Evolutionary conservation across 2,329 filamentous ascomycete species (phyloP).

Genomic region (Colletotrichum navitas): DNA sequence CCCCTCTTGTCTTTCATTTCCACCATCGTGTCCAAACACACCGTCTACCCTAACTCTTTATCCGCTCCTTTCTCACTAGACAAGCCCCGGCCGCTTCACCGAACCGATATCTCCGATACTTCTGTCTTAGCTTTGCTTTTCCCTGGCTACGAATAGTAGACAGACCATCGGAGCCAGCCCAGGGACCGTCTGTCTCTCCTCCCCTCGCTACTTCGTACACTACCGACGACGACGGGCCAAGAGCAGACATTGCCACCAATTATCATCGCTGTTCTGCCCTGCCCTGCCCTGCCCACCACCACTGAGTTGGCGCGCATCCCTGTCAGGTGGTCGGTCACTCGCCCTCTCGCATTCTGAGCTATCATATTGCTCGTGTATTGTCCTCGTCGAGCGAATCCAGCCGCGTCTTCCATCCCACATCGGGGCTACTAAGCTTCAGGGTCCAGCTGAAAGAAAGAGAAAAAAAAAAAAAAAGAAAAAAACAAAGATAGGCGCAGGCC

Average conservation of each 20-base stretch:
- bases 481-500: constrained; percentile 20
- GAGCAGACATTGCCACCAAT: constrained; percentile 38
- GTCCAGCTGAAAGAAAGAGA: constrained; percentile 22
- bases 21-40: background rate
- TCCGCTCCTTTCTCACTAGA: constrained; percentile 12
- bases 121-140: constrained; percentile 17
- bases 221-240: background rate
- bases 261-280: background rate
- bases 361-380: constrained; percentile 17
- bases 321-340: constrained; percentile 29
- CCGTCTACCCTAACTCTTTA: constrained; percentile 11
- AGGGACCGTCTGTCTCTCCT: background rate
- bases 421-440: constrained; percentile 31
- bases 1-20: background rate
- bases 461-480: background rate
- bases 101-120: constrained; percentile 9
- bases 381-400: constrained; percentile 20
- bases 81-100: constrained; percentile 3
- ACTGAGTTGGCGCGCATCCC: constrained; percentile 25
- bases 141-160: background rate
- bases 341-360: constrained; percentile 30
- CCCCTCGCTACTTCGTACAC: constrained; percentile 3
- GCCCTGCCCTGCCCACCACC: constrained; percentile 5
- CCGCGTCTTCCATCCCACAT: constrained; percentile 19
- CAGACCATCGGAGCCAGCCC: background rate